These are phyloP conservation scores for Talaromyces sp. DNA, from an alignment of 2,329 filamentous ascomycete species.

Conservation along the genomic window DNA sequence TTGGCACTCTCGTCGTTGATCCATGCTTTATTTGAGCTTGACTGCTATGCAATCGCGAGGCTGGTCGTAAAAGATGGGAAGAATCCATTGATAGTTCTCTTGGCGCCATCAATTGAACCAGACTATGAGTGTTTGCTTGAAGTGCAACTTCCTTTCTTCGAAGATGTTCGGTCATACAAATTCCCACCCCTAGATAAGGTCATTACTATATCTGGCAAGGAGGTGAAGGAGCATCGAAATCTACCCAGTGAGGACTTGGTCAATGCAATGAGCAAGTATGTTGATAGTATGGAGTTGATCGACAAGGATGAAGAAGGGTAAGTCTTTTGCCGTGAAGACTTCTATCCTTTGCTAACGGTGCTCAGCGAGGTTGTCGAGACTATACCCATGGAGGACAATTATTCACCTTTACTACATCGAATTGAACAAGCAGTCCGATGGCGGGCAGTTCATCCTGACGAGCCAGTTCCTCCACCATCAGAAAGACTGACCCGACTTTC, in stretches of 20 bases:
- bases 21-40: constrained; percentile 78
- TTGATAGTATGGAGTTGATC: constrained; percentile 85
- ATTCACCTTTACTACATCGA: constrained; percentile 80
- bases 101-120: constrained; percentile 74
- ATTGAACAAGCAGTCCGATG: constrained; percentile 80
- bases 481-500: constrained; percentile 69
- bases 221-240: constrained; percentile 75
- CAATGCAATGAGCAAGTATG: constrained; percentile 82
- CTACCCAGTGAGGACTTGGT: constrained; percentile 71
- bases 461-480: constrained; percentile 59
- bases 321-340: constrained; percentile 22
- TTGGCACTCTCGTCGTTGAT: constrained; percentile 86
- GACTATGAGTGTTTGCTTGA: constrained; percentile 85
- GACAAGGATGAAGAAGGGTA: constrained; percentile 72
- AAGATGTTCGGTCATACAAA: constrained; percentile 84
- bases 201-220: constrained; percentile 78
- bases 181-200: constrained; percentile 89
- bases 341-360: constrained; percentile 15
- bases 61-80: constrained; percentile 81
- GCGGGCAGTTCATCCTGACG: constrained; percentile 70
- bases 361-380: constrained; percentile 60
- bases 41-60: constrained; percentile 80
- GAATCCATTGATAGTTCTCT: constrained; percentile 69
- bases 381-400: constrained; percentile 74
- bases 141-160: constrained; percentile 83